Conservation (phyloP, 2,329 filamentous ascomycete genomes). For the Ophiognomonia clavigignenti-juglandacearum region DNA sequence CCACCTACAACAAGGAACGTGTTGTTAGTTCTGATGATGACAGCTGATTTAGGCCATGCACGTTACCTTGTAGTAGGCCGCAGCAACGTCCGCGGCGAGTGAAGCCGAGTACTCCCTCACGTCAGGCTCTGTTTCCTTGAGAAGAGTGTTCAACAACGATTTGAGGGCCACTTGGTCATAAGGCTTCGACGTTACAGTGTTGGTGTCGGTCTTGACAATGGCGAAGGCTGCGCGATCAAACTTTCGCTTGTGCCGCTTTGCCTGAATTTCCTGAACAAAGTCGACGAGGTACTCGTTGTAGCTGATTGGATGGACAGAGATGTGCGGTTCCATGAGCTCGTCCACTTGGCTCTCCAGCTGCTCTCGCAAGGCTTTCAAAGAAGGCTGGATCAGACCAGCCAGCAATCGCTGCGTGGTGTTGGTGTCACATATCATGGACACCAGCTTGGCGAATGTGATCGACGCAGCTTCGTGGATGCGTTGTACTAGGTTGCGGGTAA, state of each 20-base stretch:
- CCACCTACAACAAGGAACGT: slow-evolving; percentile 21
- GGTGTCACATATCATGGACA: slow-evolving; percentile 19
- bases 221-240: slow-evolving; percentile 12
- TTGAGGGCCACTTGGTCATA: background rate
- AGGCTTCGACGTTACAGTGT: background rate
- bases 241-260: slow-evolving; percentile 17
- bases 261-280: slow-evolving; percentile 19
- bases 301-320: slow-evolving; percentile 23
- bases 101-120: slow-evolving; percentile 21
- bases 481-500: slow-evolving; percentile 22
- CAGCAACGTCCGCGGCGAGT: slow-evolving; percentile 21
- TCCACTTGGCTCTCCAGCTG: slow-evolving; percentile 20
- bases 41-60: too few relatives aligned
- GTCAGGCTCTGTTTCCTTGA: slow-evolving; percentile 17
- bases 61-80: slow-evolving; percentile 22
- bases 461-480: slow-evolving; percentile 22
- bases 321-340: slow-evolving; percentile 21
- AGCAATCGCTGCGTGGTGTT: slow-evolving; percentile 21
- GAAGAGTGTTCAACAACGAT: slow-evolving; percentile 7
- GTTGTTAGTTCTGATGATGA: too few relatives aligned
- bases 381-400: slow-evolving; percentile 20
- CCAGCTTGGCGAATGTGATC: slow-evolving; percentile 19
- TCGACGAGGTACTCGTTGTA: slow-evolving; percentile 23
- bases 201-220: background rate
- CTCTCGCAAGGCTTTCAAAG: slow-evolving; percentile 18